Evolutionary conservation across 1,284 basidiomycete species (phyloP).

Genomic region (Leccinum subspadiceum): DNA sequence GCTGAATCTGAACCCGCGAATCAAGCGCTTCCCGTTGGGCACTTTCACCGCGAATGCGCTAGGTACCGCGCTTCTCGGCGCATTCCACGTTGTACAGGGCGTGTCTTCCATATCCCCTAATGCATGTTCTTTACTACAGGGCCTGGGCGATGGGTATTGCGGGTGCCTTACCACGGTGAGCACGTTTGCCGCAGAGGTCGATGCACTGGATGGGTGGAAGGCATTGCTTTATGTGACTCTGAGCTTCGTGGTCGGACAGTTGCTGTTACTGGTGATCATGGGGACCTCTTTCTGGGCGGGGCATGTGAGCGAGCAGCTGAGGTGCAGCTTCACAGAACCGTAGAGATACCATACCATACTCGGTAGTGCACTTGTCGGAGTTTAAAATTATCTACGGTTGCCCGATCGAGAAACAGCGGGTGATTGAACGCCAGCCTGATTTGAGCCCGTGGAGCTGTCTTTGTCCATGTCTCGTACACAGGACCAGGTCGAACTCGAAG

Average conservation of each 20-base stretch:
- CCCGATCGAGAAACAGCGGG: conserved; percentile 28
- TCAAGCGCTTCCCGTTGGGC: conserved; percentile 75
- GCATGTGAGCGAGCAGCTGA: conserved; percentile 40
- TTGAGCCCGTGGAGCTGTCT: conserved; percentile 26
- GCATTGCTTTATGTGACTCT: conserved; percentile 67
- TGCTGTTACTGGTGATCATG: conserved; percentile 73
- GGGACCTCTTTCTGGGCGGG: conserved; percentile 68
- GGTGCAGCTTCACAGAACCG: conserved; percentile 36
- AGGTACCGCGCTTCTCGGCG: conserved; percentile 75
- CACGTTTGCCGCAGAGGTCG: conserved; percentile 86
- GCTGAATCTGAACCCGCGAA: conserved; percentile 64
- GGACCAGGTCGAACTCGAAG: conserved; percentile 48
- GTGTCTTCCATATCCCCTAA: conserved; percentile 43
- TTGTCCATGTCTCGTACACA: conserved; percentile 51
- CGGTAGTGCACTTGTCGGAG: conserved; percentile 23
- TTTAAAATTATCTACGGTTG: conserved; percentile 25
- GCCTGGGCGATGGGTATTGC: conserved; percentile 89
- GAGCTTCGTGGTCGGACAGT: conserved; percentile 73
- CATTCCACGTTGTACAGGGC: conserved; percentile 72
- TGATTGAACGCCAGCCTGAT: conserved; percentile 20
- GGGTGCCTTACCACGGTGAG: conserved; percentile 94
- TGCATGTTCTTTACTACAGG: conserved; percentile 74
- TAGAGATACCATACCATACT: conserved; percentile 1
- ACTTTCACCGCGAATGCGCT: conserved; percentile 86
- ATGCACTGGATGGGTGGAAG: conserved; percentile 53